Evolutionary conservation across 2,329 filamentous ascomycete genomes (phyloP).

Genomic region (Tolypocladium ophioglossoides): DNA sequence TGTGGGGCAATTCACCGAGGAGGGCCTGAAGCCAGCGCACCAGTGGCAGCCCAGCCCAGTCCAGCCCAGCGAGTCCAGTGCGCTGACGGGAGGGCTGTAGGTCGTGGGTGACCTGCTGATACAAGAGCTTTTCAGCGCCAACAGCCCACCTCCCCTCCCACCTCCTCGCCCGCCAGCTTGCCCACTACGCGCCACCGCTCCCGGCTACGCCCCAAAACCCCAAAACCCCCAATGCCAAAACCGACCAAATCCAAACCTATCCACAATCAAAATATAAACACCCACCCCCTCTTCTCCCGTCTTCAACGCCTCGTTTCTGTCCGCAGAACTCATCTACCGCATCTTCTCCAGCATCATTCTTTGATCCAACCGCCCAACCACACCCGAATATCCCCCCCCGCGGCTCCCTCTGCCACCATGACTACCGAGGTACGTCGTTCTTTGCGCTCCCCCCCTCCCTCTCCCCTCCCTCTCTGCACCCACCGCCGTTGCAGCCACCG

Average conservation of each 20-base stretch:
- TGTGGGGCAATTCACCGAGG: neutral
- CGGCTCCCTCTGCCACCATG: slow-evolving; percentile 13
- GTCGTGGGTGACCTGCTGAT: neutral
- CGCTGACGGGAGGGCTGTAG: neutral
- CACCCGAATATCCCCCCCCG: neutral
- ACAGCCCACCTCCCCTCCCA: neutral
- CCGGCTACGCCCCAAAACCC: slow-evolving; percentile 4
- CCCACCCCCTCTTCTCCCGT: slow-evolving; percentile 15
- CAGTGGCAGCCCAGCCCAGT: neutral
- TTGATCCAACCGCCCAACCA: slow-evolving; percentile 1
- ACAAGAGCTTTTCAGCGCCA: neutral
- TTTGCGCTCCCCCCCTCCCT: neutral
- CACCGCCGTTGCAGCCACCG: slow-evolving; percentile 2
- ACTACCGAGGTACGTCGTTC: slow-evolving; percentile 22
- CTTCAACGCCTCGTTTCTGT: slow-evolving; percentile 11
- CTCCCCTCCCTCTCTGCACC: slow-evolving; percentile 3
- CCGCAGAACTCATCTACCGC: slow-evolving; percentile 12
- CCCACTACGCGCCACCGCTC: neutral
- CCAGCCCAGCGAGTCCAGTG: neutral
- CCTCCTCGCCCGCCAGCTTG: neutral
- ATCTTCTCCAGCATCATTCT: slow-evolving; percentile 10
- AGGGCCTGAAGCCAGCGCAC: neutral
- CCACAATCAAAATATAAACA: slow-evolving; percentile 22
- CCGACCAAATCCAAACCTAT: slow-evolving; percentile 10
- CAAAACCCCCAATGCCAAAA: slow-evolving; percentile 8